These are phyloP conservation scores for Aspergillus homomorphus DNA, from an alignment of 495 filamentous ascomycete genomes.

Conservation along the genomic window DNA sequence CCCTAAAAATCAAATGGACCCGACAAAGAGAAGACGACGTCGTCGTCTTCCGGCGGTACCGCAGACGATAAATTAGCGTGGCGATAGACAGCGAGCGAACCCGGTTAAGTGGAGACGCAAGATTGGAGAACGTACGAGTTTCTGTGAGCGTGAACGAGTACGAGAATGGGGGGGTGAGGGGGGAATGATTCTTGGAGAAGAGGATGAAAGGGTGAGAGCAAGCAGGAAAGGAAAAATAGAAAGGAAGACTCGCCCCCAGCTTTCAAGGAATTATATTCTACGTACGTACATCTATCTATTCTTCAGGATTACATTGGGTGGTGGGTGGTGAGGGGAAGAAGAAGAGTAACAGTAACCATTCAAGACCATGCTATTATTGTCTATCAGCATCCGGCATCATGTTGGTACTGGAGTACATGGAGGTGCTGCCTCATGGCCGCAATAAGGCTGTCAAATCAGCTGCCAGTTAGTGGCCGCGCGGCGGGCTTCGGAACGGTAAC, in stretches of 20 bases:
- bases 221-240: neutral
- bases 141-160: neutral
- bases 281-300: too few relatives aligned
- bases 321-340: too few relatives aligned
- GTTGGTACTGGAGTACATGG: neutral
- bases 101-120: neutral
- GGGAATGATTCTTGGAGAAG: neutral
- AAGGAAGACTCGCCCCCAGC: neutral
- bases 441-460: slow-evolving; percentile 10
- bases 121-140: neutral
- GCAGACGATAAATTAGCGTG: slow-evolving; percentile 10
- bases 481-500: slow-evolving; percentile 13
- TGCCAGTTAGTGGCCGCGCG: slow-evolving; percentile 9
- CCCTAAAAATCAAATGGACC: neutral
- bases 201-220: neutral
- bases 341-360: too few relatives aligned
- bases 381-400: neutral
- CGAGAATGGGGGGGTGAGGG: neutral
- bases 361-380: neutral
- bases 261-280: too few relatives aligned
- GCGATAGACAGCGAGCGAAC: neutral
- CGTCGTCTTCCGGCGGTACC: slow-evolving; percentile 3
- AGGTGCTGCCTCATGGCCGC: neutral
- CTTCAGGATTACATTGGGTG: too few relatives aligned
- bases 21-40: slow-evolving; percentile 4